Base-by-base conservation (phyloP, 805 yeast genomes). In the Ogataea pini region DNA sequence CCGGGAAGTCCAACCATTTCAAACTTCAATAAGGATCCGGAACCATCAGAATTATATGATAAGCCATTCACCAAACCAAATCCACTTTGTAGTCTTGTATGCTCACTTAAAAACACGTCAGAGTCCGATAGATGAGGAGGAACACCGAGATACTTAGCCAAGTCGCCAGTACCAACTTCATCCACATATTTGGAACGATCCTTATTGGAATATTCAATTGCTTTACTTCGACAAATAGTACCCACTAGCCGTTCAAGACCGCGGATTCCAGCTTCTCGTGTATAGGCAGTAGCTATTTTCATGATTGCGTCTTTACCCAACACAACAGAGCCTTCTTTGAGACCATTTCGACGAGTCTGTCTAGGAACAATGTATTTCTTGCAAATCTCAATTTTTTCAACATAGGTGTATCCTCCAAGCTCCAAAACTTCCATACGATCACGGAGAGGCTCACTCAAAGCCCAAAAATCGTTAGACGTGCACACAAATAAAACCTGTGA, bases 181-280 rank as follows among this genome's bases (percentile, higher is more conserved):
- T 78, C 64, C 10, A 64, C 57, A 51, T 77, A 79, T 7, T 17
- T 20, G 22, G 4, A 20, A 32, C 37, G 19, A 5, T 32, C 49
- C 12, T 57, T 33, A 36, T 67, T 70, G 6, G 82, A 70, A 58
- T 71, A 79, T 60, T 86, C 90, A 38, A 88, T 89, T 0, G 96
- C 95, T 60, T 86, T 86, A 51, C 80, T 83, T 44, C 97, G 77
- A 59, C 96, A 89, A 24, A 90, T 73, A 0, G 88, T 75, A 0
- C 90, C 90, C 45, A 90, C 72, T 48, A 77, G 75, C 37, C 96
- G 74, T 59, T 89, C 96, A 51, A 90, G 72, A 50, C 79, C 82
- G 57, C 97, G 76, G 16, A 89, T 95, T 3, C 97, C 97, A 0
- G 96, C 80, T 64, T 89, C 97, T 46, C 91, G 72, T 0, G 96